Evolutionary conservation across 148 eudicot genomes (phyloP), one percentile per base, ranked within the genome.

Genomic region (Agrostemma githago): DNA sequence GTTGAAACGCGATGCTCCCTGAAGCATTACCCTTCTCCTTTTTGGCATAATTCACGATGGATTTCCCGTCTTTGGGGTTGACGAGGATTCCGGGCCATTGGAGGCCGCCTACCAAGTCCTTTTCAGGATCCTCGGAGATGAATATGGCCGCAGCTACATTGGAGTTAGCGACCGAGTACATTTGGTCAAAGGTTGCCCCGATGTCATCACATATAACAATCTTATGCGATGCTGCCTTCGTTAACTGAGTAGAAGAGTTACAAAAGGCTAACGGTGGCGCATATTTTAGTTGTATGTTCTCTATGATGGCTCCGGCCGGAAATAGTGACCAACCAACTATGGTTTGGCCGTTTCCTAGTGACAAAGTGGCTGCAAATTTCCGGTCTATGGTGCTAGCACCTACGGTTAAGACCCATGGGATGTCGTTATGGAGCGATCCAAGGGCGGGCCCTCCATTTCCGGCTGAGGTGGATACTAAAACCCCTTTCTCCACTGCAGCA

Each of bases 351-450:
- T 84, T 86, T 6, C 89, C 94, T 3, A 89, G 81, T 14, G 74
- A 64, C 11, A 86, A 43, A 3, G 63, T 79, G 16, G 87, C 91
- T 0, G 79, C 66, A 34, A 84, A 88, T 62, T 84, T 65, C 1
- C 89, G 84, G 48, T 89, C 94, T 5, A 88, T 63, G 38, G 90
- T 85, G 64, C 93, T 83, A 3, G 93, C 87, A 1, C 85, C 85
- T 2, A 85, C 83, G 0, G 84, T 82, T 16, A 87, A 20, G 0
- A 65, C 88, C 97, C 93, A 91, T 0, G 97, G 97, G 2, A 82
- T 82, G 11, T 90, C 91, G 56, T 89, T 91, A 73, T 87, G 91
- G 39, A 91, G 64, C 1, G 88, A 69, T 37, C 76, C 84, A 2
- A 78, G 58, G 5, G 6, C 21, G 0, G 93, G 91, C 38, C 91